phyloP scores from a whole-genome alignment of 495 filamentous ascomycete genomes.

The Penicillium roqueforti region DNA sequence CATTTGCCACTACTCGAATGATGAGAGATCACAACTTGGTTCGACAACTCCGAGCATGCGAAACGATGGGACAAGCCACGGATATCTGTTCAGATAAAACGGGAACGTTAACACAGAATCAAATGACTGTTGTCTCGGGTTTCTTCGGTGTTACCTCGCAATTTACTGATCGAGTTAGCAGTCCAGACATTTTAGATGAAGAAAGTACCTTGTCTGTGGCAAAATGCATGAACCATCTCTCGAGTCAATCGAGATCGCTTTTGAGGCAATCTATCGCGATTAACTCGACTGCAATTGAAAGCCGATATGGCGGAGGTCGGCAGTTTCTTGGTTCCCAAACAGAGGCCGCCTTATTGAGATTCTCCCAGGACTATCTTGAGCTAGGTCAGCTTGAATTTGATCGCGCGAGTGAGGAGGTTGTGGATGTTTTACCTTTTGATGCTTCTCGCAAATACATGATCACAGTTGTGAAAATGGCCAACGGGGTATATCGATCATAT shows the following conservation, averaged over 20 bases:
- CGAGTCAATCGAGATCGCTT: neutral
- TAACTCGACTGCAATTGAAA: conserved; percentile 57
- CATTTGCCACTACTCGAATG: conserved; percentile 58
- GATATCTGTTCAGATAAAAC: conserved; percentile 59
- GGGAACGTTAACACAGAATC: conserved; percentile 55
- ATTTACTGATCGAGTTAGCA: neutral
- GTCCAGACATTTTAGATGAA: neutral
- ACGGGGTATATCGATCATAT: conserved; percentile 48
- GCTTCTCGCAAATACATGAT: conserved; percentile 58
- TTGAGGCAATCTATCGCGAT: conserved; percentile 42
- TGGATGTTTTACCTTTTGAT: conserved; percentile 57
- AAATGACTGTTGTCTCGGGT: conserved; percentile 57
- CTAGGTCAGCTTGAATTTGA: conserved; percentile 45
- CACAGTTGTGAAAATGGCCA: conserved; percentile 44
- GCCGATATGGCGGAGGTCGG: conserved; percentile 41
- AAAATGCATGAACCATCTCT: neutral
- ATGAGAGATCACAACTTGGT: conserved; percentile 57
- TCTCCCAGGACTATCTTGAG: conserved; percentile 50
- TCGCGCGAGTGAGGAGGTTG: conserved; percentile 45
- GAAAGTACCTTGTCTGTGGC: neutral
- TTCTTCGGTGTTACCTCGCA: conserved; percentile 33
- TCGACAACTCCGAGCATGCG: conserved; percentile 51
- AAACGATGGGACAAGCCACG: conserved; percentile 60
- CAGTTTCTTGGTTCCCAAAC: conserved; percentile 56
- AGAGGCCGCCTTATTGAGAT: conserved; percentile 52